A percentile compares a stretch with the other conserved stretches of the same genome.
Evolutionary conservation across 2,329 filamentous ascomycete genomes (phyloP).

Genomic region (Cyanodermella asteris): DNA sequence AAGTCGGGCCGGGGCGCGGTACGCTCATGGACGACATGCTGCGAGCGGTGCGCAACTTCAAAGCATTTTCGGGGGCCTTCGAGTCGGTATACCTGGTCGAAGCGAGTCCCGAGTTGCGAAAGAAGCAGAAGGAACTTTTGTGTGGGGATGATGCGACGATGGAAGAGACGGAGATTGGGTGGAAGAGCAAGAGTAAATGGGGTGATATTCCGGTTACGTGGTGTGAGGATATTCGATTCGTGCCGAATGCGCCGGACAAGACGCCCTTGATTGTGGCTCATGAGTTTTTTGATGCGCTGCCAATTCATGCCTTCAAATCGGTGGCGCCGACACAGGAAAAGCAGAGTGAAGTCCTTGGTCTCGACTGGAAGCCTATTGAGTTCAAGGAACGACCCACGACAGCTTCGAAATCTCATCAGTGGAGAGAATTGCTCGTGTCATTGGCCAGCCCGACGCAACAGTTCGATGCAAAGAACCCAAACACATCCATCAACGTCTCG

Average conservation of each 20-base stretch:
- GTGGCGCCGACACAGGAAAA: conserved; percentile 28
- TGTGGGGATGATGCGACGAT: conserved; percentile 49
- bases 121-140: conserved; percentile 58
- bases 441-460: conserved; percentile 37
- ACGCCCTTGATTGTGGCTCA: conserved; percentile 89
- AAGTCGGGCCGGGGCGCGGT: conserved; percentile 81
- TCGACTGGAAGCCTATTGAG: conserved; percentile 25
- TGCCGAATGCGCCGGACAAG: conserved; percentile 46
- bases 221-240: conserved; percentile 72
- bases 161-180: conserved; percentile 50
- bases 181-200: conserved; percentile 56
- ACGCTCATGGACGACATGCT: conserved; percentile 96
- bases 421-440: conserved; percentile 65
- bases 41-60: conserved; percentile 66
- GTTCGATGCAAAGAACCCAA: conserved; percentile 27
- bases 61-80: conserved; percentile 50
- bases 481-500: conserved; percentile 31
- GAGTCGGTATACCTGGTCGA: conserved; percentile 88
- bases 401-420: conserved; percentile 34
- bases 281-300: conserved; percentile 95
- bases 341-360: conserved; percentile 23
- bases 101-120: conserved; percentile 59
- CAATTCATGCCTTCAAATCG: conserved; percentile 85
- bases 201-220: conserved; percentile 56
- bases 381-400: conserved; percentile 16